These are phyloP conservation scores for Geoglossum glabrum DNA, from an alignment of 495 filamentous ascomycete species.

Conservation along the genomic window DNA sequence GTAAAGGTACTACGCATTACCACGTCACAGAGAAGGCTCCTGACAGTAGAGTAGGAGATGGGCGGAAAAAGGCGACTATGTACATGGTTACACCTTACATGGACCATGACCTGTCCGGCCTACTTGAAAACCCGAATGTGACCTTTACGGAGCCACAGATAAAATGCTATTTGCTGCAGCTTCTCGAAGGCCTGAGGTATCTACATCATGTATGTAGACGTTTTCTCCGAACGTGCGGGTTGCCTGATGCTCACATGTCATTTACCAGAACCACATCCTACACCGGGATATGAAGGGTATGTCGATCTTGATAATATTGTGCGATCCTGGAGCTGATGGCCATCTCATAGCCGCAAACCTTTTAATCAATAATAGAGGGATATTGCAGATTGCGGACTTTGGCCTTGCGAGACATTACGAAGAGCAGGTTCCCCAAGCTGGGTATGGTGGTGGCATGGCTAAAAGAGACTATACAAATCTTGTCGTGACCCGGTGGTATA, in stretches of 20 bases:
- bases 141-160: conserved; percentile 74
- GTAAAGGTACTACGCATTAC: conserved; percentile 27
- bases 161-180: conserved; percentile 93
- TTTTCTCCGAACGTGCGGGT: not conserved
- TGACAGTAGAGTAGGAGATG: conserved; percentile 28
- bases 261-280: conserved; percentile 48
- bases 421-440: conserved; percentile 57
- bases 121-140: conserved; percentile 85
- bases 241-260: conserved; percentile 2
- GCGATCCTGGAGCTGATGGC: conserved; percentile 13
- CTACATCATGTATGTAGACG: conserved; percentile 45
- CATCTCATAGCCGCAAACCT: conserved; percentile 58
- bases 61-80: conserved; percentile 67
- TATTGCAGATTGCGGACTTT: conserved; percentile 95
- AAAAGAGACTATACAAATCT: conserved; percentile 80
- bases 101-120: conserved; percentile 92
- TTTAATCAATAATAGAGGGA: conserved; percentile 82
- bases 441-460: conserved; percentile 67
- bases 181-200: conserved; percentile 76
- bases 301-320: not conserved
- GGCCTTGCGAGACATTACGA: conserved; percentile 88
- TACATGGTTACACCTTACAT: conserved; percentile 99
- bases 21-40: not conserved
- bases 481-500: conserved; percentile 94
- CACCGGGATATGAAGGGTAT: conserved; percentile 90